Evolutionary conservation across 2,329 filamentous ascomycete genomes (phyloP), one percentile per base, ranked within the genome.

Genomic region (Chaetothyriales sp.): DNA sequence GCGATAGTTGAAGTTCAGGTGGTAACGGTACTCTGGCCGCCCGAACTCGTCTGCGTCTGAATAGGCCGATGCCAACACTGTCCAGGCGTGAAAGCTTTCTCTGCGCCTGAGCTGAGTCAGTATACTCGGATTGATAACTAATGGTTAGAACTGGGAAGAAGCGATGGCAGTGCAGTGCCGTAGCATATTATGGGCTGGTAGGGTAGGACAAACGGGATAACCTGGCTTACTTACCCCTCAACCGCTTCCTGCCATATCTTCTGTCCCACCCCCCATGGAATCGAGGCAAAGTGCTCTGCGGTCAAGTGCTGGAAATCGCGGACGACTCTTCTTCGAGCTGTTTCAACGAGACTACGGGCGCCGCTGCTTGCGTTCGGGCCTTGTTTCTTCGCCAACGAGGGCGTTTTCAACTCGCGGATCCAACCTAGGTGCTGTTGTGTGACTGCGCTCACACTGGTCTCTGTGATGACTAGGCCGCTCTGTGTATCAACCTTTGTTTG

Each of bases 31-130:
- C 4, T 58, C 50, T 18, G 62, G 19, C 18, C 59, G 28, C 6
- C 53, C 55, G 42, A 72, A 70, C 36, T 68, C 55, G 7, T 48
- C 42, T 32, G 54, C 39, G 39, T 44, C 43, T 7, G 66, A 64
- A 56, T 71, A 71, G 18, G 55, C 60, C 3, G 57, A 63, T 15
- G 64, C 63, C 48, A 70, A 62, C n/a, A 70, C 58, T 43, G 67
- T 70, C 70, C 70, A 72, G 57, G 68, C 65, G 49, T 69, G 60
- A 25, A 70, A 56, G 19, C 66, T 72, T 53, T 63, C 59, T 39
- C 48, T 18, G 39, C 53, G 49, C 32, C 52, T 55, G 43, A 47
- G 43, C 48, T 43, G 43, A 51, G 18, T 20, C 10, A 39, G 48
- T 18, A 54, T 20, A 18, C n/a, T n/a, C n/a, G n/a, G n/a, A n/a